These are phyloP conservation scores for Cadophora gregata DNA, from an alignment of 2,329 filamentous ascomycete genomes.

Conservation along the genomic window DNA sequence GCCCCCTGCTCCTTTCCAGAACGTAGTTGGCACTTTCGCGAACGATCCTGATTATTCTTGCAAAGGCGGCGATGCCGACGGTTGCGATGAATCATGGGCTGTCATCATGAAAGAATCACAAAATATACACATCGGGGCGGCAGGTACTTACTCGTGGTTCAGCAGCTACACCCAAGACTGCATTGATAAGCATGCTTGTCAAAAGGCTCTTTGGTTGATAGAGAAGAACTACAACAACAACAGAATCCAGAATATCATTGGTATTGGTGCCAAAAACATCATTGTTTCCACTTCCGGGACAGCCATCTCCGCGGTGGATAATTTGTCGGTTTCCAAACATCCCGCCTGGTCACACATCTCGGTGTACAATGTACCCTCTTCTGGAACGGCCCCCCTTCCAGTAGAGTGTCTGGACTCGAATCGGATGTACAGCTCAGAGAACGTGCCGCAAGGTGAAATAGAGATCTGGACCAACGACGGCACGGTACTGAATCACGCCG, in stretches of 20 bases:
- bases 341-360: too few relatives aligned
- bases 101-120: conserved; percentile 33
- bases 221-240: not conserved
- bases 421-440: too few relatives aligned
- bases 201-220: conserved; percentile 34
- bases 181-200: conserved; percentile 37
- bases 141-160: conserved; percentile 44
- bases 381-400: too few relatives aligned
- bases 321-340: too few relatives aligned
- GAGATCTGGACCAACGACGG: too few relatives aligned
- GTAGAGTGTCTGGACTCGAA: too few relatives aligned
- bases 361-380: too few relatives aligned
- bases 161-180: conserved; percentile 39
- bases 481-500: too few relatives aligned
- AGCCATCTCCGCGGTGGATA: too few relatives aligned
- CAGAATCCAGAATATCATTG: conserved; percentile 38
- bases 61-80: conserved; percentile 17
- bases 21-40: conserved; percentile 23
- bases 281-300: too few relatives aligned
- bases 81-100: conserved; percentile 39
- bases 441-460: too few relatives aligned
- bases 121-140: conserved; percentile 37
- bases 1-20: conserved; percentile 16
- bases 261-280: conserved; percentile 45
- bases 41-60: conserved; percentile 31